Conservation (phyloP, 2,329 filamentous ascomycete species). For the Calonectria leucothoes region DNA sequence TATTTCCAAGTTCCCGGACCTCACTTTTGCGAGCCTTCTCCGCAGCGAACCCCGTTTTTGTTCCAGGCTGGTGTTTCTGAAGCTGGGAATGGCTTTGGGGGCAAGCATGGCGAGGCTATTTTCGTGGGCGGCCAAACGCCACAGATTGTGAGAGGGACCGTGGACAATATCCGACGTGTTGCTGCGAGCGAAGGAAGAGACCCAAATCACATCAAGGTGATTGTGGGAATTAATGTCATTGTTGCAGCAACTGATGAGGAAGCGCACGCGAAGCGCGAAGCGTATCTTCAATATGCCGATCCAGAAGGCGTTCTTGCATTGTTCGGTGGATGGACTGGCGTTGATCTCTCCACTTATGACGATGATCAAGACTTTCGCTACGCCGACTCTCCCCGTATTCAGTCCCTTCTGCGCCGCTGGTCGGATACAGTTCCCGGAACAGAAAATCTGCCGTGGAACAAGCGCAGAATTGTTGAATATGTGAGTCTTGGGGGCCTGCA, state of each 20-base stretch:
- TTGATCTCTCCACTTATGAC: slow-evolving; percentile 17
- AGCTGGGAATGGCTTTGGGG: slow-evolving; percentile 24
- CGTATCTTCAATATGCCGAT: slow-evolving; percentile 21
- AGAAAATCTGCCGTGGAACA: slow-evolving; percentile 62
- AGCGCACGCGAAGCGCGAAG: slow-evolving; percentile 16
- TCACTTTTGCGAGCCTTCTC: slow-evolving; percentile 12
- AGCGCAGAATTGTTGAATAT: slow-evolving; percentile 66
- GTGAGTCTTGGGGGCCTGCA: slow-evolving; percentile 58
- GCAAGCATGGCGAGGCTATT: slow-evolving; percentile 26
- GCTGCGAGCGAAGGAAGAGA: slow-evolving; percentile 18
- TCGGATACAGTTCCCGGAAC: slow-evolving; percentile 37
- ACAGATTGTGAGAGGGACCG: slow-evolving; percentile 11
- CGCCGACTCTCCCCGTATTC: slow-evolving; percentile 9
- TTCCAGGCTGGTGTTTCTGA: slow-evolving; percentile 23
- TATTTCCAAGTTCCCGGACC: slow-evolving; percentile 16
- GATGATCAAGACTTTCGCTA: slow-evolving; percentile 22
- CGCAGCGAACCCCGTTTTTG: slow-evolving; percentile 22
- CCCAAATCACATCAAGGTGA: slow-evolving; percentile 21
- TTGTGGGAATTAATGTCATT: slow-evolving; percentile 24
- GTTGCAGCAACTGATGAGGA: slow-evolving; percentile 18
- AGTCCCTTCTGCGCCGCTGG: slow-evolving; percentile 11
- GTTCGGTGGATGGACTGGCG: slow-evolving; percentile 26
- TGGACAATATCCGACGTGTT: slow-evolving; percentile 15
- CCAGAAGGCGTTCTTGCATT: slow-evolving; percentile 21
- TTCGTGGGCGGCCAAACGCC: slow-evolving; percentile 23